Conservation (phyloP, 495 filamentous ascomycete species). For the Penicillium lividum region DNA sequence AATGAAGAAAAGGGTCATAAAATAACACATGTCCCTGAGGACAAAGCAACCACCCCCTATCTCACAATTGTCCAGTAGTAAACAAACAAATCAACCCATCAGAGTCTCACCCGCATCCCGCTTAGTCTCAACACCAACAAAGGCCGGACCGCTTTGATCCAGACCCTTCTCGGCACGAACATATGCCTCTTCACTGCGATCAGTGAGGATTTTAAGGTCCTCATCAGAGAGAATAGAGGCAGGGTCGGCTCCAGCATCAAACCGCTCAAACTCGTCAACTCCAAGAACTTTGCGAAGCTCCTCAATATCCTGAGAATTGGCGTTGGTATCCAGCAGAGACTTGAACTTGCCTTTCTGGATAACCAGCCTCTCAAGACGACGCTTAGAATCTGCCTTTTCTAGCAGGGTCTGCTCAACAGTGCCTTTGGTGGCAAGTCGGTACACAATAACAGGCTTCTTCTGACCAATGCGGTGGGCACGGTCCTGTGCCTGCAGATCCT, state of each 20-base stretch:
- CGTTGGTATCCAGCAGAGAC: conserved; percentile 48
- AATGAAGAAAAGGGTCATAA: background rate
- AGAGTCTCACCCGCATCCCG: conserved; percentile 31
- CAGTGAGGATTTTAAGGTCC: conserved; percentile 78
- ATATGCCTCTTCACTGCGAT: conserved; percentile 86
- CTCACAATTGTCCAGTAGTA: background rate
- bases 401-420: conserved; percentile 99
- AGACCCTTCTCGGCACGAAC: conserved; percentile 72
- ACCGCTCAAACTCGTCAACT: conserved; percentile 56
- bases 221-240: conserved; percentile 68
- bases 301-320: conserved; percentile 38
- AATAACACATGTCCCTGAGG: background rate
- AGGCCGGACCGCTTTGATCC: conserved; percentile 43
- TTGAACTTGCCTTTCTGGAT: conserved; percentile 86
- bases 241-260: conserved; percentile 52
- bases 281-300: conserved; percentile 50
- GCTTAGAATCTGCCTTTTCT: conserved; percentile 83
- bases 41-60: background rate
- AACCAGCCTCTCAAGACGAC: conserved; percentile 90
- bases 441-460: conserved; percentile 99
- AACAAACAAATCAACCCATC: conserved; percentile 25
- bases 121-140: conserved; percentile 47
- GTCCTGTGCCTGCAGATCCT: conserved; percentile 98
- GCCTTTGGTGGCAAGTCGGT: conserved; percentile 89
- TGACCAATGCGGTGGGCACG: conserved; percentile 97